Base-by-base conservation (phyloP, 257 asterid genomes). In the Capsicum pubescens region DNA sequence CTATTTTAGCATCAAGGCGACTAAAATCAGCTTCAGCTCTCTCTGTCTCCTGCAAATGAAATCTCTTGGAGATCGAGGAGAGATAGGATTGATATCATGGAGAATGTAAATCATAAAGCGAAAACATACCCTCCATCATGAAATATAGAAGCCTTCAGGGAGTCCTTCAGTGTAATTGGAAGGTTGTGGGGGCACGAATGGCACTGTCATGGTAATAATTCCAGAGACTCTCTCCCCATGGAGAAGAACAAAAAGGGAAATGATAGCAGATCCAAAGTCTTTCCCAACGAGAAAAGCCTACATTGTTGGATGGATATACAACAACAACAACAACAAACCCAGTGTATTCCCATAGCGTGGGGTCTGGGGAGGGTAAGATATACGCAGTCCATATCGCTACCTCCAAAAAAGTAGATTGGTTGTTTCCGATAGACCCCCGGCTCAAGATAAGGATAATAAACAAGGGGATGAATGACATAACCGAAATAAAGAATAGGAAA, bases 21-120 rank as follows among this genome's bases (percentile, higher is more conserved):
- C 91, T 93, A 83, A 94, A 94, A 88, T 94, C 97, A 80, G 97
- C 93, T 86, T 92, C 98, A 70, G 97, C 97, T 16, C 97, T 92
- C 19, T 95, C 97, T 19, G 97, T 92, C 71, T 91, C 94, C 98
- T 94, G 87, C 9, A 54, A 14, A 50, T 21, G 54, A 72, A 48
- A 46, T 57, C 1, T 21, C 9, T 39, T 60, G 3, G 44, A 50
- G 61, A 81, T 83, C n/a, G 6, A 26, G 39, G 9, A 26, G 59
- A 21, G 14, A 17, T 35, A 70, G 6, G 52, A 74, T 32, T 80
- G 56, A 55, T 80, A 39, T 35, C 79, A 15, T 14, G 7, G 36
- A 14, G 17, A 1, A 52, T 9, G 52, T 57, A 68, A 57, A 44
- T n/a, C 59, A 12, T 26, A 50, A 78, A n/a, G 15, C 0, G 5